Percentiles rank a stretch among this genome's conserved stretches.
Evolutionary conservation across 2,329 filamentous ascomycete species (phyloP).

Genomic region (Nigrograna mackinnonii): DNA sequence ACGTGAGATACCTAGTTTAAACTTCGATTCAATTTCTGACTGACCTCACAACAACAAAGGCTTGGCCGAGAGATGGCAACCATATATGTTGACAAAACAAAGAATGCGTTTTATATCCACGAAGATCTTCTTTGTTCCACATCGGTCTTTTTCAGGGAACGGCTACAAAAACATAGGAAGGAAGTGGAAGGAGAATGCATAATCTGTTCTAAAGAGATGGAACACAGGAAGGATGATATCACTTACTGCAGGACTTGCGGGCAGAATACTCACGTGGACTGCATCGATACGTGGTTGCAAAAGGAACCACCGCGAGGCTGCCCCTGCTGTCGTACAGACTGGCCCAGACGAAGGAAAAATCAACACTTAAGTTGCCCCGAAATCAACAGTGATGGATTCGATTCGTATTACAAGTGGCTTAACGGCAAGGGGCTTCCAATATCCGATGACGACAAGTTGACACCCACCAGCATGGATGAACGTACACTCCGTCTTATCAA

Average conservation of each 20-base stretch:
- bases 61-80: neutral
- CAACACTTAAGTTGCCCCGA: neutral
- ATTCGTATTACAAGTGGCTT: neutral
- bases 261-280: neutral
- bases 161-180: neutral
- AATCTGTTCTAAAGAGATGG: neutral
- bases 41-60: neutral
- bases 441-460: neutral
- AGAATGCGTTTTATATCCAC: neutral
- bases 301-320: neutral
- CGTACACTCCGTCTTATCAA: neutral
- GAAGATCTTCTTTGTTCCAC: neutral
- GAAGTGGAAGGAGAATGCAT: slow-evolving; percentile 1
- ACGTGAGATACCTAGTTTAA: neutral
- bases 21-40: neutral
- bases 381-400: neutral
- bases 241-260: neutral
- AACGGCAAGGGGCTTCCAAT: neutral
- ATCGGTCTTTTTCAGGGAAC: neutral
- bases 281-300: neutral
- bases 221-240: neutral
- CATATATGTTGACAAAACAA: neutral
- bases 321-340: neutral
- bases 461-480: neutral
- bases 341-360: neutral